Percentiles rank a stretch among this genome's conserved stretches.
Conservation (phyloP, 805 yeast genomes). For the Kodamaea hsintzibuensis region DNA sequence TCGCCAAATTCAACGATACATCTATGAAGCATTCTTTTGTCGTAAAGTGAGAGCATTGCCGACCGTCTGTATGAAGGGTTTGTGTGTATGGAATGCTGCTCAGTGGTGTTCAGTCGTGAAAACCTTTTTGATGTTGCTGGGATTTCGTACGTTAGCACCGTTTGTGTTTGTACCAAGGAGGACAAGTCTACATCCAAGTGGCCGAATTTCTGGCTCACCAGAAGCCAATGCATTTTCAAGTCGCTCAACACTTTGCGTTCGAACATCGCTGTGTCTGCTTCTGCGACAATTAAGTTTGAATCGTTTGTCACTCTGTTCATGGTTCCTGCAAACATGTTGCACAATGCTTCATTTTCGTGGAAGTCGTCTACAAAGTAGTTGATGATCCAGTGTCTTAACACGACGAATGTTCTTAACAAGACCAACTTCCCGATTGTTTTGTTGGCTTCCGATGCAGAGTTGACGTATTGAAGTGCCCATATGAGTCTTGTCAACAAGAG, state of each 20-base stretch:
- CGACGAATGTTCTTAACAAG: conserved; percentile 80
- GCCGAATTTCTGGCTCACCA: conserved; percentile 35
- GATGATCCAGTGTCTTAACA: conserved; percentile 84
- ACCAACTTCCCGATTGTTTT: conserved; percentile 60
- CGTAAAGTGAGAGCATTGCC: conserved; percentile 47
- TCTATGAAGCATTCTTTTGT: conserved; percentile 35
- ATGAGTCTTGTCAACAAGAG: conserved; percentile 63
- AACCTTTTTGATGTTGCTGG: conserved; percentile 26
- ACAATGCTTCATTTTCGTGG: conserved; percentile 29
- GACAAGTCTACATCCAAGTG: conserved; percentile 23
- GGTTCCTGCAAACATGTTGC: conserved; percentile 50
- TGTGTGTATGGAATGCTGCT: conserved; percentile 36
- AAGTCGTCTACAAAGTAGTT: conserved; percentile 88
- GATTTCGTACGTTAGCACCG: conserved; percentile 20
- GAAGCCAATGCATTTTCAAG: conserved; percentile 43
- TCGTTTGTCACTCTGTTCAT: conserved; percentile 38
- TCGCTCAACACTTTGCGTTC: conserved; percentile 39
- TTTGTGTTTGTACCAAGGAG: conserved; percentile 10
- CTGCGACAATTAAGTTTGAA: conserved; percentile 26
- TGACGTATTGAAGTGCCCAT: conserved; percentile 63
- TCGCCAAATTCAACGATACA: conserved; percentile 29
- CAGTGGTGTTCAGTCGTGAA: conserved; percentile 34
- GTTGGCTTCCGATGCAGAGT: conserved; percentile 25
- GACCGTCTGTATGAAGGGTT: conserved; percentile 46
- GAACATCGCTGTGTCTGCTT: conserved; percentile 19